A percentile compares a stretch with the other conserved stretches of the same genome.
phyloP scores from a whole-genome alignment of 2,329 filamentous ascomycete species.

The Chalaropsis ovoidea region DNA sequence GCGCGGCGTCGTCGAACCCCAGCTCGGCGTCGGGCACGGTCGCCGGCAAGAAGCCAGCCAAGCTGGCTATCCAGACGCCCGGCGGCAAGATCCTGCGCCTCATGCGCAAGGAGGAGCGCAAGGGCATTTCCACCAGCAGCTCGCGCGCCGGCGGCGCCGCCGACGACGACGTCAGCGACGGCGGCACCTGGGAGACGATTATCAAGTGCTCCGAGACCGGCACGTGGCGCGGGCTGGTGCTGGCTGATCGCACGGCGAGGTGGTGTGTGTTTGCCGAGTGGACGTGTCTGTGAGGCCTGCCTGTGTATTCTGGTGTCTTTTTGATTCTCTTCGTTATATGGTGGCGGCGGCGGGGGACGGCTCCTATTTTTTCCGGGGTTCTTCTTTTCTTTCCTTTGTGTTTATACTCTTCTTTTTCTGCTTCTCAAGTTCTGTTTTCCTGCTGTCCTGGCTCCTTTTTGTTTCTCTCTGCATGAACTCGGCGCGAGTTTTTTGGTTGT shows the following conservation, averaged over 20 bases:
- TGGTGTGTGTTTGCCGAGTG: conserved; percentile 94
- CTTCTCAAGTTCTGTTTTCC: not conserved
- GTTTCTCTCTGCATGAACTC: not conserved
- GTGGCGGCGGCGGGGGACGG: not conserved
- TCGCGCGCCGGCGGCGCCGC: conserved; percentile 26
- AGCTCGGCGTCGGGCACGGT: conserved; percentile 45
- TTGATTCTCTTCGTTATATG: not conserved
- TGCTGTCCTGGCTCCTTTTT: not conserved
- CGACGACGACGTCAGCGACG: conserved; percentile 55
- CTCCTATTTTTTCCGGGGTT: not conserved
- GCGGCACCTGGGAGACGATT: conserved; percentile 76
- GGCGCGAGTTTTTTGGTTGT: not conserved
- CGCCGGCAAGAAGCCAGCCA: conserved; percentile 72
- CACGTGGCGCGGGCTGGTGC: conserved; percentile 68
- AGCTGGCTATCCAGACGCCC: conserved; percentile 87
- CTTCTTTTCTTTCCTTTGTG: conserved; percentile 6
- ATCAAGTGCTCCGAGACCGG: conserved; percentile 81
- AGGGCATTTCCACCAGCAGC: conserved; percentile 39
- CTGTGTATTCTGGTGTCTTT: not conserved
- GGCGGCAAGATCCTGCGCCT: conserved; percentile 87
- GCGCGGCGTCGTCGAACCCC: conserved; percentile 47
- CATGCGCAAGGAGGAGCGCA: conserved; percentile 67
- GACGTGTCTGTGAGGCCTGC: conserved; percentile 42
- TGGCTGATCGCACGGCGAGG: conserved; percentile 71
- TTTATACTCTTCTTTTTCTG: not conserved